Conservation (phyloP, 2,329 filamentous ascomycete species). For the Colletotrichum sojae region DNA sequence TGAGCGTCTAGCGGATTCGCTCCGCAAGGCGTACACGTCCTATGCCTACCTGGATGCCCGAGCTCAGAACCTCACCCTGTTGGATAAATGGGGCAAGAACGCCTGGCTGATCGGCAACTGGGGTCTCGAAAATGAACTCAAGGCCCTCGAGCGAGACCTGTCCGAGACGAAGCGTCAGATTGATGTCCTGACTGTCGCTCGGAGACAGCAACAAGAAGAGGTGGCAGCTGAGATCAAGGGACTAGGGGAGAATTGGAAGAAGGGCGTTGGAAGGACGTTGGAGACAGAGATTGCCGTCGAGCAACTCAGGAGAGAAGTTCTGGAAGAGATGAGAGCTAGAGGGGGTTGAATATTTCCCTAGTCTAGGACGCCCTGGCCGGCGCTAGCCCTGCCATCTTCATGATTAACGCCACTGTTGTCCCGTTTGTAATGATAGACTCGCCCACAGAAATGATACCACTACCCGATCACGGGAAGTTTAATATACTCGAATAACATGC, state of each 20-base stretch:
- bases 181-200: slow-evolving; percentile 79
- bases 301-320: slow-evolving; percentile 75
- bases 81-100: slow-evolving; percentile 88
- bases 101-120: slow-evolving; percentile 92
- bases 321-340: slow-evolving; percentile 69
- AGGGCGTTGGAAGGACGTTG: slow-evolving; percentile 82
- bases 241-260: slow-evolving; percentile 84
- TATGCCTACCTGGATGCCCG: slow-evolving; percentile 68
- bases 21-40: slow-evolving; percentile 67
- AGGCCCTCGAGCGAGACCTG: slow-evolving; percentile 80
- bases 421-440: slow-evolving; percentile 5
- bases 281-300: slow-evolving; percentile 91
- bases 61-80: slow-evolving; percentile 73
- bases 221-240: slow-evolving; percentile 80
- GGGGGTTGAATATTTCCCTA: slow-evolving; percentile 6
- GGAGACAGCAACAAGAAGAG: slow-evolving; percentile 79
- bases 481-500: slow-evolving; percentile 14
- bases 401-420: neutral
- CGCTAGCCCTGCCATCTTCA: neutral
- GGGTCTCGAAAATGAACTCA: slow-evolving; percentile 80
- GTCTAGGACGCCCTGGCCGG: neutral
- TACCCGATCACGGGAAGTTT: neutral
- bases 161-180: slow-evolving; percentile 76
- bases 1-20: slow-evolving; percentile 72
- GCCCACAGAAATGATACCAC: slow-evolving; percentile 31